These are phyloP conservation scores for Crassisporium funariophilum DNA, from an alignment of 768 basidiomycete genomes.

Conservation along the genomic window DNA sequence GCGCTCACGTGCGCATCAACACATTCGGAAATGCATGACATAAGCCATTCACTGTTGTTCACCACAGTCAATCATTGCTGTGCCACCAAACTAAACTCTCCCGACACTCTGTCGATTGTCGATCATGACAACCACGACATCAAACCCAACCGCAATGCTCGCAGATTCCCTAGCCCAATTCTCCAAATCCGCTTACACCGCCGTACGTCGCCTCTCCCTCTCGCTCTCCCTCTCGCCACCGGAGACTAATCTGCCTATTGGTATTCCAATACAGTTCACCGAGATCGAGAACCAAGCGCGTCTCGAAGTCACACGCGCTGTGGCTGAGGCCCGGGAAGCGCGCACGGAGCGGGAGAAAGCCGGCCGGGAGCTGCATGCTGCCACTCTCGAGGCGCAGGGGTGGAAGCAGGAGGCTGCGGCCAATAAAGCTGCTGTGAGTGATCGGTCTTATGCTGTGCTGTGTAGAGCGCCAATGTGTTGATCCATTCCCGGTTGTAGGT, in stretches of 20 bases:
- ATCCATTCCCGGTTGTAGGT: constrained; percentile 34
- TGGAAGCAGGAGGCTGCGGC: constrained; percentile 46
- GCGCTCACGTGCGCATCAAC: too few species aligned
- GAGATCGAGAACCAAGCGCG: constrained; percentile 58
- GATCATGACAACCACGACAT: constrained; percentile 13
- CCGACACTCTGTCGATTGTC: too few species aligned
- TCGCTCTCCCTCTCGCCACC: background rate
- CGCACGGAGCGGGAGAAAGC: constrained; percentile 50
- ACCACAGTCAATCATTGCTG: background rate
- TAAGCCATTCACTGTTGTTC: background rate
- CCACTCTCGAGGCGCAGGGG: constrained; percentile 46
- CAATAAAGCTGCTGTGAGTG: constrained; percentile 52
- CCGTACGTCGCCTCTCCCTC: constrained; percentile 20
- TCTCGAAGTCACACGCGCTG: constrained; percentile 51
- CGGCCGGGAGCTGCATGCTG: constrained; percentile 45
- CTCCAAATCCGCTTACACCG: constrained; percentile 31
- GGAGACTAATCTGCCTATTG: background rate
- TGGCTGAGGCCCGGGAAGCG: constrained; percentile 47
- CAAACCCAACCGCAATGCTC: constrained; percentile 28
- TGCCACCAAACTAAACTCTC: too few species aligned
- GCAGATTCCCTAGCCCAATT: constrained; percentile 31
- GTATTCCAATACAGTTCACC: constrained; percentile 48
- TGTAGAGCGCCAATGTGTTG: constrained; percentile 10
- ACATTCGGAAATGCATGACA: too few species aligned
- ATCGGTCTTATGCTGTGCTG: constrained; percentile 5